A percentile compares a stretch with the other conserved stretches of the same genome.
phyloP scores from a whole-genome alignment of 2,329 filamentous ascomycete species.

The Fonsecaea pugnacius region DNA sequence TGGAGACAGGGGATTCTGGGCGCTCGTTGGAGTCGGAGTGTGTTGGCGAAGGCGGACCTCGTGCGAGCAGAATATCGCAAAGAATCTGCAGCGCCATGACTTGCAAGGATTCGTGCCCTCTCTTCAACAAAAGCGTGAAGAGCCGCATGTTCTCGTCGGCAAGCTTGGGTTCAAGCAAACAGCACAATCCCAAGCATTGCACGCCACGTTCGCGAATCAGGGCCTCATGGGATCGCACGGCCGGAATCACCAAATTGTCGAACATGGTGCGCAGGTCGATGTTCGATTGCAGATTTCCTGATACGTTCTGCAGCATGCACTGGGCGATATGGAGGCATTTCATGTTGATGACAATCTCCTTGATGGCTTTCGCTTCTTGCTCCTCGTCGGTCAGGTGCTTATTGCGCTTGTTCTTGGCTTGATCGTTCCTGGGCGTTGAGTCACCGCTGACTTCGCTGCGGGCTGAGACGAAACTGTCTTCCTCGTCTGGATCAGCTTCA shows the following conservation, averaged over 20 bases:
- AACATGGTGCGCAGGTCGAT: constrained; percentile 94
- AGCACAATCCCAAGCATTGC: constrained; percentile 86
- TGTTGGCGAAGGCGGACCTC: constrained; percentile 58
- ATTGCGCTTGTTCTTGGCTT: constrained; percentile 35
- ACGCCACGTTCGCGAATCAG: constrained; percentile 90
- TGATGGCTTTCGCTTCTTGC: constrained; percentile 73
- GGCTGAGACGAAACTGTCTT: constrained; percentile 93
- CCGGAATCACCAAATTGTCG: constrained; percentile 94
- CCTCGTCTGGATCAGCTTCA: constrained; percentile 58
- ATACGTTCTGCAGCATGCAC: constrained; percentile 94
- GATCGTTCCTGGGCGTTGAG: constrained; percentile 40
- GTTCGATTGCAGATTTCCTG: constrained; percentile 84
- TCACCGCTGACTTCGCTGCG: constrained; percentile 76
- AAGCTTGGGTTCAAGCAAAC: constrained; percentile 84
- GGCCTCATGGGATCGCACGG: constrained; percentile 88
- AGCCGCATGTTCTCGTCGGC: constrained; percentile 89
- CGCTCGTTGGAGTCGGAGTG: constrained; percentile 36
- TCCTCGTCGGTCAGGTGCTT: constrained; percentile 32
- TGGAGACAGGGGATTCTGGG: neutral
- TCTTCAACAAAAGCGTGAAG: constrained; percentile 94
- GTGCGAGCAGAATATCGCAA: constrained; percentile 87
- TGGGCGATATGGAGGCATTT: constrained; percentile 97
- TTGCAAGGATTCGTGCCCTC: constrained; percentile 87
- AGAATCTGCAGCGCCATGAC: constrained; percentile 89
- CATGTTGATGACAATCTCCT: constrained; percentile 95